phyloP scores from a whole-genome alignment of 345 rosid genomes.

The Sapria himalayana region DNA sequence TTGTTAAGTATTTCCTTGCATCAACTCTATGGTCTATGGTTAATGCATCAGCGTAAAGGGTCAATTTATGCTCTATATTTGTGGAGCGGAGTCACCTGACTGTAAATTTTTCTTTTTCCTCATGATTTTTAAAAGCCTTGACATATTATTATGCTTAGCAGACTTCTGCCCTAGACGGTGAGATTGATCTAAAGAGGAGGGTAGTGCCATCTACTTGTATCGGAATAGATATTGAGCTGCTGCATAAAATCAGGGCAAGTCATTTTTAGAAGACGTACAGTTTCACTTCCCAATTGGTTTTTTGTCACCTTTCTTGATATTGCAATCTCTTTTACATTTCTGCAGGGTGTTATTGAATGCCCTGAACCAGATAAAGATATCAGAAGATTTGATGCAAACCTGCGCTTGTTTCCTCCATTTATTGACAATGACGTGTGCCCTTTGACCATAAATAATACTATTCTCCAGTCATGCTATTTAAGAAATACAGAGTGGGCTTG shows the following conservation, averaged over 20 bases:
- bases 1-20: too few species aligned
- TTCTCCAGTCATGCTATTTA: slow-evolving; percentile 94
- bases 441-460: slow-evolving; percentile 73
- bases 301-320: slow-evolving; percentile 5
- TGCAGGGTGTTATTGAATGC: slow-evolving; percentile 93
- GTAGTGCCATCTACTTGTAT: slow-evolving; percentile 68
- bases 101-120: background rate
- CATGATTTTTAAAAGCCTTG: slow-evolving; percentile 10
- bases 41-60: background rate
- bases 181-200: slow-evolving; percentile 91
- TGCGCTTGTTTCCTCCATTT: slow-evolving; percentile 90
- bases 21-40: too few species aligned
- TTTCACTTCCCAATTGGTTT: background rate
- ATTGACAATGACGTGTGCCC: slow-evolving; percentile 88
- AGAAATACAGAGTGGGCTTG: slow-evolving; percentile 98
- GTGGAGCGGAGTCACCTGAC: background rate
- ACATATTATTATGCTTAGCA: slow-evolving; percentile 20
- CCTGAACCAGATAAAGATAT: slow-evolving; percentile 91
- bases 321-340: slow-evolving; percentile 4
- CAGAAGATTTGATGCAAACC: slow-evolving; percentile 91
- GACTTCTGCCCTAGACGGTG: slow-evolving; percentile 96
- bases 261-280: background rate
- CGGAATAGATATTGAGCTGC: slow-evolving; percentile 71
- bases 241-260: slow-evolving; percentile 86
- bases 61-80: background rate